phyloP scores from a whole-genome alignment of 805 yeast species.

The Hanseniaspora thailandica region DNA sequence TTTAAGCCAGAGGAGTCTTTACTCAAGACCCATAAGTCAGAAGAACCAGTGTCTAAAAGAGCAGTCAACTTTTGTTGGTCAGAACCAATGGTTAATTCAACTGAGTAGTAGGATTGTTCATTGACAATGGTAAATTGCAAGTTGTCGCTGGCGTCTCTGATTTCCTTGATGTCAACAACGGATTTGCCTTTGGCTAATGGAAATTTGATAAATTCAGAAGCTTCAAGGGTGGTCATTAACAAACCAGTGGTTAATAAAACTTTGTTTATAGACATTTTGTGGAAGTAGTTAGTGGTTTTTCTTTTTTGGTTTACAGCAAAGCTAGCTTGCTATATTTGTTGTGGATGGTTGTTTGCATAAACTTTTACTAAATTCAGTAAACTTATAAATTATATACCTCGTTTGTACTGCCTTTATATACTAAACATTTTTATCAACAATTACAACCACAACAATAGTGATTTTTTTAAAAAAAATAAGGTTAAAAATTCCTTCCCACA shows the following conservation, averaged over 20 bases:
- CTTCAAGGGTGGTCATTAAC: constrained; percentile 1
- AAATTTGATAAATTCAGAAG: neutral
- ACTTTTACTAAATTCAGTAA: too few relatives aligned
- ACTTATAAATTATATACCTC: too few relatives aligned
- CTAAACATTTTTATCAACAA: too few relatives aligned
- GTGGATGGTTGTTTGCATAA: neutral
- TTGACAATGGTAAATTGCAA: constrained; percentile 25
- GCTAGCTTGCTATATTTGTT: neutral
- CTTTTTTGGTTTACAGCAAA: too few relatives aligned
- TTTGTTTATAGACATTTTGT: neutral
- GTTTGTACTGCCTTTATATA: too few relatives aligned
- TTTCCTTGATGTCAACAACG: neutral
- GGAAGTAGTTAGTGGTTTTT: too few relatives aligned
- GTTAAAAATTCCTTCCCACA: too few relatives aligned
- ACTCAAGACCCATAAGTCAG: constrained; percentile 53
- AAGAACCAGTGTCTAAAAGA: constrained; percentile 61
- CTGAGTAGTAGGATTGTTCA: constrained; percentile 32
- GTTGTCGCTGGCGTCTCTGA: neutral
- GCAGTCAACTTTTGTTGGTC: constrained; percentile 41
- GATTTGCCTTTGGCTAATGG: constrained; percentile 4
- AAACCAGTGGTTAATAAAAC: neutral
- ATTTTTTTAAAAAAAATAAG: too few relatives aligned
- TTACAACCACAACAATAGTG: too few relatives aligned
- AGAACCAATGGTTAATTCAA: constrained; percentile 39
- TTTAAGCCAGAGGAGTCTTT: neutral